Evolutionary conservation across 2,329 filamentous ascomycete genomes (phyloP).

Genomic region (Gremmenia infestans): DNA sequence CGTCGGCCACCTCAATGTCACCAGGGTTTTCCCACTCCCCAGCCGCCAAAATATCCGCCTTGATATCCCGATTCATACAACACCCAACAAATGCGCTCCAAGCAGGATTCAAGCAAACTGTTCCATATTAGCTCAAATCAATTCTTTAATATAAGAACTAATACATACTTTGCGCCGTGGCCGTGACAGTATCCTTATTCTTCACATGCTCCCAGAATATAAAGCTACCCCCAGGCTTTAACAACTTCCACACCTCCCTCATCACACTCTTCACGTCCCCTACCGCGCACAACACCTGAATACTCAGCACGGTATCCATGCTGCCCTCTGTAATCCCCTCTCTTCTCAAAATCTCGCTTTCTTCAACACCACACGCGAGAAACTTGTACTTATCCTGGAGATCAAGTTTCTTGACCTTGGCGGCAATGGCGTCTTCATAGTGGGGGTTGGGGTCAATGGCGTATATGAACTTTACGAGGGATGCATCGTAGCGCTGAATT

Average conservation of each 20-base stretch:
- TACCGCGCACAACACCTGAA: constrained; percentile 42
- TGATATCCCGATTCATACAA: constrained; percentile 28
- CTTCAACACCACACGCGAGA: constrained; percentile 36
- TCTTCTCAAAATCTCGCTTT: constrained; percentile 33
- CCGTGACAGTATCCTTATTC: constrained; percentile 29
- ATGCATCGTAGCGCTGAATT: constrained; percentile 34
- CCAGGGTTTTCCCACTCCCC: constrained; percentile 33
- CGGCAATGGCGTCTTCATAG: constrained; percentile 31
- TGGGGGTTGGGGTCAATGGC: constrained; percentile 38
- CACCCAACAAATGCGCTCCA: constrained; percentile 32
- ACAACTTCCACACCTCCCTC: constrained; percentile 35
- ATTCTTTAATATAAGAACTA: background rate
- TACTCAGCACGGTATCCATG: constrained; percentile 38
- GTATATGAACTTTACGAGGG: constrained; percentile 33
- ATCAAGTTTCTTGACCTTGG: constrained; percentile 27
- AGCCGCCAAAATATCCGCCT: constrained; percentile 25
- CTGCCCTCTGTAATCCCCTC: constrained; percentile 34
- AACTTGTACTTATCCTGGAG: constrained; percentile 36
- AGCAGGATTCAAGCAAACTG: constrained; percentile 29
- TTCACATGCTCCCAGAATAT: constrained; percentile 42
- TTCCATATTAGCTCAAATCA: constrained; percentile 13
- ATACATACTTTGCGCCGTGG: constrained; percentile 29
- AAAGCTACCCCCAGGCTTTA: constrained; percentile 42
- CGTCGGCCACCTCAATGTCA: constrained; percentile 26
- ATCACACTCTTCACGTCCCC: constrained; percentile 26